These are phyloP conservation scores for Magnaporthiopsis rhizophila DNA, from an alignment of 2,329 filamentous ascomycete species.

Conservation along the genomic window DNA sequence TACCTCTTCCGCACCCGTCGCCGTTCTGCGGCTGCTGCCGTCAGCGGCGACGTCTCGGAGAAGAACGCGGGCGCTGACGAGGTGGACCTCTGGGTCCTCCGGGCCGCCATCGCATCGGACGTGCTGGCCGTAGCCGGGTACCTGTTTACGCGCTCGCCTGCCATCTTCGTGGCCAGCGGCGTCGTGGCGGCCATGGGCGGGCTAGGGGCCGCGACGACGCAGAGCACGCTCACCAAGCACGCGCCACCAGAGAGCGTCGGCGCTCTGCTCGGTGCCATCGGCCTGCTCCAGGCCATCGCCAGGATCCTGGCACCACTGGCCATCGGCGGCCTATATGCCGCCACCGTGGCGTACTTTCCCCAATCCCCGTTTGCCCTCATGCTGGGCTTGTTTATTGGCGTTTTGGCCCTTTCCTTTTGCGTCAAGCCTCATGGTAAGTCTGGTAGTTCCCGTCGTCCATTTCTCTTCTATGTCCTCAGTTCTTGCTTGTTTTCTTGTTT, in stretches of 20 bases:
- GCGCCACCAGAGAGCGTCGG: slow-evolving; percentile 76
- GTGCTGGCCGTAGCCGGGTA: slow-evolving; percentile 70
- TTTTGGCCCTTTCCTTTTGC: slow-evolving; percentile 60
- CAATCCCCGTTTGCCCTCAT: slow-evolving; percentile 80
- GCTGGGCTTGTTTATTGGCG: slow-evolving; percentile 54
- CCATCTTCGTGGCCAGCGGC: slow-evolving; percentile 63
- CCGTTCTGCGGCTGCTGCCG: slow-evolving; percentile 25
- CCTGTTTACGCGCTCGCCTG: slow-evolving; percentile 51
- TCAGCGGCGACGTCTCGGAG: slow-evolving; percentile 22
- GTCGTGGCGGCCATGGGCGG: slow-evolving; percentile 71
- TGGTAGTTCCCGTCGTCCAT: not conserved
- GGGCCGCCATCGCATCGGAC: slow-evolving; percentile 68
- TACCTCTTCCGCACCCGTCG: slow-evolving; percentile 60
- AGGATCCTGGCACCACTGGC: slow-evolving; percentile 71
- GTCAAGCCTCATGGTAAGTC: slow-evolving; percentile 67
- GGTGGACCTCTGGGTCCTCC: slow-evolving; percentile 71
- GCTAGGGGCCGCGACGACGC: slow-evolving; percentile 76
- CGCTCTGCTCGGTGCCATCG: slow-evolving; percentile 80
- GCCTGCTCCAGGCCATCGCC: slow-evolving; percentile 74
- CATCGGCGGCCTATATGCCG: slow-evolving; percentile 80
- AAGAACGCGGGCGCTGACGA: slow-evolving; percentile 62
- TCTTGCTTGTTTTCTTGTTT: not conserved
- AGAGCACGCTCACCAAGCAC: slow-evolving; percentile 83
- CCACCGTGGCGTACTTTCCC: slow-evolving; percentile 68
- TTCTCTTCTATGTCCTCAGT: not conserved